phyloP scores from a whole-genome alignment of 495 filamentous ascomycete genomes.

The Neurospora sublineolata region DNA sequence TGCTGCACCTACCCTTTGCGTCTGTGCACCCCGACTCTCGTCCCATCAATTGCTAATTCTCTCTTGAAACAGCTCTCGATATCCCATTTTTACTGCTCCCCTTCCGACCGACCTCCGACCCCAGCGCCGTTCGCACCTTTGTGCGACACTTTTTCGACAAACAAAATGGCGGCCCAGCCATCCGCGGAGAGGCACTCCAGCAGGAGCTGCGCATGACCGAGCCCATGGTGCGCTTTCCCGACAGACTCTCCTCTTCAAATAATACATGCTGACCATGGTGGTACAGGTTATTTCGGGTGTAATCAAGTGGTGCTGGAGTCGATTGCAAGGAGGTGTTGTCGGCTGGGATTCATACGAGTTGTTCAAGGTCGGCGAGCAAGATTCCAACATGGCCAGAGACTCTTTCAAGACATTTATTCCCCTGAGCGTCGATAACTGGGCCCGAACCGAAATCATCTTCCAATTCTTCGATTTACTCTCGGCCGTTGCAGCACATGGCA shows the following conservation, averaged over 20 bases:
- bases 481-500: slow-evolving; percentile 67
- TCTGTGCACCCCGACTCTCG: slow-evolving; percentile 1
- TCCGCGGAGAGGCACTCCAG: slow-evolving; percentile 56
- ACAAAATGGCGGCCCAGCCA: slow-evolving; percentile 37
- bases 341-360: slow-evolving; percentile 95
- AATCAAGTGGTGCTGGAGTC: slow-evolving; percentile 97
- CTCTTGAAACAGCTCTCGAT: slow-evolving; percentile 53
- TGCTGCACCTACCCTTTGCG: slow-evolving; percentile 9
- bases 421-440: slow-evolving; percentile 79
- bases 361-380: slow-evolving; percentile 89
- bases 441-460: slow-evolving; percentile 80
- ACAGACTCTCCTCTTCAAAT: too few relatives aligned
- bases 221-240: slow-evolving; percentile 59
- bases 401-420: slow-evolving; percentile 96
- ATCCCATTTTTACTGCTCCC: slow-evolving; percentile 91
- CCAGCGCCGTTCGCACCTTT: slow-evolving; percentile 81
- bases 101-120: slow-evolving; percentile 84
- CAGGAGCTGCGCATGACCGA: slow-evolving; percentile 90
- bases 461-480: slow-evolving; percentile 93
- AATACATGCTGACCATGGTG: slow-evolving; percentile 9
- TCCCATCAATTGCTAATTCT: slow-evolving; percentile 23
- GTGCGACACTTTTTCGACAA: slow-evolving; percentile 84
- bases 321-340: slow-evolving; percentile 83
- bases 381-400: slow-evolving; percentile 83
- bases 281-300: slow-evolving; percentile 80